Evolutionary conservation across 116 monocot species (phyloP), one percentile per base, ranked within the genome.

Genomic region (Posidonia oceanica): DNA sequence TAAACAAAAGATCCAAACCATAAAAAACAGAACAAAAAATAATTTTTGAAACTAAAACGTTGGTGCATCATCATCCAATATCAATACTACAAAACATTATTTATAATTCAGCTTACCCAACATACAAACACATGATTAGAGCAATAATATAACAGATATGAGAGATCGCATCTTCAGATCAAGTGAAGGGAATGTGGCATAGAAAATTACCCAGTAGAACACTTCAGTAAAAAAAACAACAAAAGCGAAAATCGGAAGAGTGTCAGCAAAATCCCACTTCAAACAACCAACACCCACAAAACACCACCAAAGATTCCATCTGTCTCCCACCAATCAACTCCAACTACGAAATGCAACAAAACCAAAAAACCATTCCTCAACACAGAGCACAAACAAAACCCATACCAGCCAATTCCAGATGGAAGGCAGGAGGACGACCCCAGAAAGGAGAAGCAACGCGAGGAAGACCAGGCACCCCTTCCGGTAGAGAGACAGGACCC

Each of bases 401-500:
- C 71, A 63, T 53, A 77, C 81, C 81, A 77, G 64, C 13, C 60
- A 77, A 29, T 42, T 69, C 81, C 76, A 81, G 51, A 81, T 15
- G 5, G 61, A 69, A 63, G 77, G 74, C 17, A 73, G 29, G 36
- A 15, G 73, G 21, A 61, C 36, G 18, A 77, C 14, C 41, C 48
- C 74, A 16, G 36, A 67, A 59, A 72, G 17, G 40, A 69, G 62
- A 39, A 74, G 21, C 18, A 68, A 18, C n/a, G 17, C 54, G 39
- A 74, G 39, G 17, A 65, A 13, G 39, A 59, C 60, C 52, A 61
- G 13, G 66, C 77, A 64, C 23, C 41, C 29, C 48, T 61, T 72
- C 52, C 59, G 22, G 53, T n/a, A 36, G 36, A 14, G 42, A 11
- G 70, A 22, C 18, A 16, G 14, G 36, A 17, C 61, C 73, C 42